These are phyloP conservation scores for Suillus variegatus DNA, from an alignment of 768 basidiomycete genomes.

Conservation along the genomic window DNA sequence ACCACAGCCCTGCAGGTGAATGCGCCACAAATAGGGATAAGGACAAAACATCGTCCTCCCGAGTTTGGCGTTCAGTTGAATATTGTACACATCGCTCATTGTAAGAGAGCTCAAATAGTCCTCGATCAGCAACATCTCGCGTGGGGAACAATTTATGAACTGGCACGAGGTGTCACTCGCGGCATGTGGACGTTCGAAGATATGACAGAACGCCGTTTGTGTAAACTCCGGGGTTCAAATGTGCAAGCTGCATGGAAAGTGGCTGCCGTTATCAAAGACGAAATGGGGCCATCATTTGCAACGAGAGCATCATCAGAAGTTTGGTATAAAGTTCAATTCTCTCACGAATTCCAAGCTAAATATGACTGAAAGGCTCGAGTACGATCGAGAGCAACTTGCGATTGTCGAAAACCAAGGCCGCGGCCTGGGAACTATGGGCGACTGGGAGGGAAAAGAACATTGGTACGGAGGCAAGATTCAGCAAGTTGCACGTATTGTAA, in stretches of 20 bases:
- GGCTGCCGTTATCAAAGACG: constrained; percentile 23
- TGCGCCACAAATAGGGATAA: neutral
- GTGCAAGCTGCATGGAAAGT: constrained; percentile 31
- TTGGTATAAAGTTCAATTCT: constrained; percentile 18
- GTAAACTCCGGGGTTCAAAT: constrained; percentile 35
- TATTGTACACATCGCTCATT: constrained; percentile 33
- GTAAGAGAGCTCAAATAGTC: constrained; percentile 22
- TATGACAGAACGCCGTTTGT: constrained; percentile 30
- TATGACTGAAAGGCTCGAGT: constrained; percentile 36
- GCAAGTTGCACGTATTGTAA: constrained; percentile 47
- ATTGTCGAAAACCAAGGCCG: constrained; percentile 54
- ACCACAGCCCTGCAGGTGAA: neutral
- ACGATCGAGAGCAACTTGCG: constrained; percentile 69
- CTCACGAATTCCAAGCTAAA: neutral
- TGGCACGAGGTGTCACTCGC: constrained; percentile 44
- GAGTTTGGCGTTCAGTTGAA: constrained; percentile 6
- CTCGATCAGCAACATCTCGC: constrained; percentile 37
- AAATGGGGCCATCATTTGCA: neutral
- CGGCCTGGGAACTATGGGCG: constrained; percentile 63
- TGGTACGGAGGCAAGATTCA: constrained; percentile 78
- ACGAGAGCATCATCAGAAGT: constrained; percentile 16
- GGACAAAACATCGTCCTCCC: neutral
- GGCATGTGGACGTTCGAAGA: constrained; percentile 38
- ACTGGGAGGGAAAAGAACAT: constrained; percentile 45
- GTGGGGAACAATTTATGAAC: constrained; percentile 47